Base-by-base conservation (phyloP, 345 rosid species). In the Schrenkiella parvula region DNA sequence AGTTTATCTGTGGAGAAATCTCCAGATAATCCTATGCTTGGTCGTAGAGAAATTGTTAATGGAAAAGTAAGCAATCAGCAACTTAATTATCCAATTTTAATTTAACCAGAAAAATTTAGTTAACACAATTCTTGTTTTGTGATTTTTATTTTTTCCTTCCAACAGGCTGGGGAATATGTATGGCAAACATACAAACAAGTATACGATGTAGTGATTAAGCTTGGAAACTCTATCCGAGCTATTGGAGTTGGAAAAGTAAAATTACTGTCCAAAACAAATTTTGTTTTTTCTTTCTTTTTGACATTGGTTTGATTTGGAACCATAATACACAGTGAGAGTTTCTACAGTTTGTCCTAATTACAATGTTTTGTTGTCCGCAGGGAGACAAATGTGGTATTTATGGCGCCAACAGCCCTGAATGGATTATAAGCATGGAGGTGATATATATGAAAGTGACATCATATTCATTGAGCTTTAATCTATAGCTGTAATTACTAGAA, bases 401-500 rank as follows among this genome's bases (percentile, higher is more conserved):
- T 75, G 98, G 99, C 22, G 88, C 91, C 71, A 95, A 95, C 50
- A 85, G 82, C 39, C 64, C 98, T 5, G 93, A 92, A 80, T 95
- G 99, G 99, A 80, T 95, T 58, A 87, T 92, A 38, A 90, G 99
- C 83, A 92, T 95, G 99, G 93, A 95, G 99, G 98, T 93, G 81
- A 31, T 42, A 34, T 10, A 31, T 42, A 34, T 10, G 56, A 58
- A 37, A 70, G 41, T 56, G 15, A 68, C 42, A 26, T 56, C 11
- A 23, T 51, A 51, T 14, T 26, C 0, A 38, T 29, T 46, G 19
- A 35, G 21, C 0, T 46, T 37, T 47, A 58, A 35, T 31, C 15
- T 41, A 11, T 68, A 54, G 15, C 8, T 73, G 17, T 73, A 8
- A 15, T 32, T 32, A 43, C 3, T 32, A 66, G 37, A 19, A 68